phyloP scores from a whole-genome alignment of 352 stramenopile genomes.

The Globisporangium polare region DNA sequence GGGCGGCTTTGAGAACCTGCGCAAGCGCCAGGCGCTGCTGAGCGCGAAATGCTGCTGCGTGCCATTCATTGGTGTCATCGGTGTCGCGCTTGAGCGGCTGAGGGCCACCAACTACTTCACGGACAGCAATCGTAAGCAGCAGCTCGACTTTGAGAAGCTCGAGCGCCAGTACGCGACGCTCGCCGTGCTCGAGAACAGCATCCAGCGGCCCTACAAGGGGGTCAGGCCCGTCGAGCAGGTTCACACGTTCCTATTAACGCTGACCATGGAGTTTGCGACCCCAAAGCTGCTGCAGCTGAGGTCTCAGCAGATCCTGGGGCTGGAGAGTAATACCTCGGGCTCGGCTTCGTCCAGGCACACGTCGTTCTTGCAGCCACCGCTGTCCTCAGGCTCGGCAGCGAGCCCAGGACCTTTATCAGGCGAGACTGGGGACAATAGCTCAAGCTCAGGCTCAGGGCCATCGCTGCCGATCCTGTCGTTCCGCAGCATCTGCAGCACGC shows the following conservation, averaged over 20 bases:
- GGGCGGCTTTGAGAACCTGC: slow-evolving; percentile 68
- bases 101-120: slow-evolving; percentile 42
- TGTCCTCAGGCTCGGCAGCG: slow-evolving; percentile 10
- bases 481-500: slow-evolving; percentile 37
- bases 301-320: slow-evolving; percentile 48
- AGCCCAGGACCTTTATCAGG: slow-evolving; percentile 14
- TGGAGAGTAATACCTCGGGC: slow-evolving; percentile 18
- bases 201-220: slow-evolving; percentile 16
- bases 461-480: slow-evolving; percentile 45
- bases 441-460: slow-evolving; percentile 7
- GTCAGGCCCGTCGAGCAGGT: slow-evolving; percentile 11
- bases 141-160: slow-evolving; percentile 53
- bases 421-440: slow-evolving; percentile 16
- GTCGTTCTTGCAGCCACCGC: slow-evolving; percentile 10
- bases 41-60: slow-evolving; percentile 38
- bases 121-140: slow-evolving; percentile 19
- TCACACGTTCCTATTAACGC: slow-evolving; percentile 30
- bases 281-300: slow-evolving; percentile 40
- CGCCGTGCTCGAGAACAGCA: slow-evolving; percentile 41
- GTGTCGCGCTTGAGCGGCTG: slow-evolving; percentile 60
- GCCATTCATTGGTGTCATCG: slow-evolving; percentile 75
- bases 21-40: slow-evolving; percentile 46
- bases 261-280: slow-evolving; percentile 41
- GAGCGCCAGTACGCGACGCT: slow-evolving; percentile 55
- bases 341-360: slow-evolving; percentile 2